These are phyloP conservation scores for Petunia secreta DNA, from an alignment of 257 asterid species.

Conservation along the genomic window DNA sequence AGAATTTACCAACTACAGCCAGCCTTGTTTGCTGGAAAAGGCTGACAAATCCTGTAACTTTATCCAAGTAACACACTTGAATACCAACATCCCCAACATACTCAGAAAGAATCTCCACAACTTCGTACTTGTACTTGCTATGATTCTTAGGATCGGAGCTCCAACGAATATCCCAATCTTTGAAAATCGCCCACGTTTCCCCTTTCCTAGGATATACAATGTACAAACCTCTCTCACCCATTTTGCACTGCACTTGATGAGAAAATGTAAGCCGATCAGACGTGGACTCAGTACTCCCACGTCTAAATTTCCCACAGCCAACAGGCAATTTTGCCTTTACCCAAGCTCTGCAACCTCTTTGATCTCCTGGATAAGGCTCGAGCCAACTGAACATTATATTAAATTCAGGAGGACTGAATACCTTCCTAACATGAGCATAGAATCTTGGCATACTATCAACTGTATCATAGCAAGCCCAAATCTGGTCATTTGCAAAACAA, in stretches of 20 bases:
- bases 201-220: slow-evolving; percentile 63
- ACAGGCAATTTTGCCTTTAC: slow-evolving; percentile 47
- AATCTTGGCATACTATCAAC: slow-evolving; percentile 80
- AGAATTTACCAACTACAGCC: slow-evolving; percentile 27
- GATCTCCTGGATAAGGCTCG: slow-evolving; percentile 57
- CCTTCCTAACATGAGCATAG: slow-evolving; percentile 62
- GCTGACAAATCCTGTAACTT: slow-evolving; percentile 61
- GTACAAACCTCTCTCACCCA: slow-evolving; percentile 48
- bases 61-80: slow-evolving; percentile 59
- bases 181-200: slow-evolving; percentile 83
- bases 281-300: slow-evolving; percentile 35
- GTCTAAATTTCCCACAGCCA: slow-evolving; percentile 70
- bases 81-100: slow-evolving; percentile 49
- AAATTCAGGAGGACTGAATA: slow-evolving; percentile 46
- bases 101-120: slow-evolving; percentile 70
- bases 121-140: slow-evolving; percentile 51
- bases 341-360: slow-evolving; percentile 41
- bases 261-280: slow-evolving; percentile 48
- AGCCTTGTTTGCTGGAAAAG: slow-evolving; percentile 53
- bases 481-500: slow-evolving; percentile 55
- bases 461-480: slow-evolving; percentile 82
- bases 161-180: slow-evolving; percentile 72
- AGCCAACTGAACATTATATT: slow-evolving; percentile 62
- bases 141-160: slow-evolving; percentile 41
- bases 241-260: slow-evolving; percentile 47